Evolutionary conservation across 176 grass and related monocot genomes (phyloP), one percentile per base, ranked within the genome.

Genomic region (Avena atlantica): DNA sequence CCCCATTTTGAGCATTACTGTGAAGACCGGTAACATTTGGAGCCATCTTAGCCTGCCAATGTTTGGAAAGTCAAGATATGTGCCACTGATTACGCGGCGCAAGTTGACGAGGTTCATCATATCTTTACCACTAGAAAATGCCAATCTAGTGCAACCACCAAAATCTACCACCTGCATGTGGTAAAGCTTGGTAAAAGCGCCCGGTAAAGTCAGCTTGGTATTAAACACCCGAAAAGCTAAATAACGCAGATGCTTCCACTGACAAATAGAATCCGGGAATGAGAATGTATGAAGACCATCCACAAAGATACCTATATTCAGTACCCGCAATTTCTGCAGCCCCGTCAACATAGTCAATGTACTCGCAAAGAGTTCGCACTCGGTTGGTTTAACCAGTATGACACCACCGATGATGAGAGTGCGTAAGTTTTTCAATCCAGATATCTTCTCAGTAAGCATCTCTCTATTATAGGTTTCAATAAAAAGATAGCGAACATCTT

Each of bases 61-160:
- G 15, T 8, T 19, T 3, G 31, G 29, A 69, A 68, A 19, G 0
- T 37, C 15, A 6, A 68, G 29, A 68, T 16, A 4, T 16, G 29
- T 2, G 6, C 7, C 4, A 2, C 29, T 17, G 29, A 68, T 9
- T 17, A 68, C 15, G 9, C 6, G 0, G 1, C 65, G 15, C 65
- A 68, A 69, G 15, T 69, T 69, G 15, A 37, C 0, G 31, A 69
- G 66, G 15, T 36, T 69, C 66, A 40, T 19, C 66, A 68, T 36
- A 69, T 70, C 65, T 67, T 67, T 27, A 67, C 4, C 27, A 3
- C 15, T 3, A 1, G 15, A 37, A 37, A 36, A 69, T 1, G 3
- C 34, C 8, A 10, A 1, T 0, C 0, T 20, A 0, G 0, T 9
- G 34, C 31, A 70, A 10, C 0, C 2, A 40, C 66, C 66, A 40